These are phyloP conservation scores for Rhodotorula sp. DNA, from an alignment of 1,284 basidiomycete species.

Conservation along the genomic window DNA sequence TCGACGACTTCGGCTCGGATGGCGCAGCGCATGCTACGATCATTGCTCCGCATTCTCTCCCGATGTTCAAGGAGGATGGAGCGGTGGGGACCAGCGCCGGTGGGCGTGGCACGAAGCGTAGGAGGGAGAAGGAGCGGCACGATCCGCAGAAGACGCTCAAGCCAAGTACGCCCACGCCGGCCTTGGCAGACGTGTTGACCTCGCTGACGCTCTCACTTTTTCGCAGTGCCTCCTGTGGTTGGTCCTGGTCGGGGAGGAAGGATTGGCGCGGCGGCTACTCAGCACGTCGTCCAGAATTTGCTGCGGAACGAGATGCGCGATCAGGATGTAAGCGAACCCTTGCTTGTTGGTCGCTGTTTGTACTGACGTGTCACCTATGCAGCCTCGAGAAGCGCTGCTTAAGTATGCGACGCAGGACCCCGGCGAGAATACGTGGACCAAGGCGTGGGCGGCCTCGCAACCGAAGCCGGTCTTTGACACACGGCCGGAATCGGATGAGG, in stretches of 20 bases:
- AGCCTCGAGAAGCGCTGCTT: slow-evolving; percentile 94
- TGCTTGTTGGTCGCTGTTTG: slow-evolving; percentile 2
- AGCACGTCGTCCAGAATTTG: slow-evolving; percentile 89
- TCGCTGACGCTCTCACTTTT: neutral
- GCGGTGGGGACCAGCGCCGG: slow-evolving; percentile 31
- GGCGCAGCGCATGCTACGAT: slow-evolving; percentile 58
- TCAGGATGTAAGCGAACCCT: slow-evolving; percentile 74
- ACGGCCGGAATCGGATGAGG: slow-evolving; percentile 24
- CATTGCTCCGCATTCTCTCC: slow-evolving; percentile 81
- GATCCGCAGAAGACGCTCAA: slow-evolving; percentile 85
- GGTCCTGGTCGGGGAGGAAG: slow-evolving; percentile 90
- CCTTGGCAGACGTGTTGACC: neutral
- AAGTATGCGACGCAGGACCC: slow-evolving; percentile 70
- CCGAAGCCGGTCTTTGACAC: slow-evolving; percentile 38
- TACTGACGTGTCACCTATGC: slow-evolving; percentile 69
- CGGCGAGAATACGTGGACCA: slow-evolving; percentile 36
- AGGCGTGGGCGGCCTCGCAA: slow-evolving; percentile 37
- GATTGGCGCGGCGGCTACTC: slow-evolving; percentile 90
- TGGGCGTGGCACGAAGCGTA: slow-evolving; percentile 62
- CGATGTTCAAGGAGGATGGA: slow-evolving; percentile 78
- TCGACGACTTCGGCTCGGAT: slow-evolving; percentile 71
- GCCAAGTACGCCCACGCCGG: slow-evolving; percentile 53
- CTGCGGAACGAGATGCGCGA: slow-evolving; percentile 82
- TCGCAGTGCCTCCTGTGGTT: slow-evolving; percentile 72
- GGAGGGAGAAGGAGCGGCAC: slow-evolving; percentile 78